phyloP scores from a whole-genome alignment of 2,329 filamentous ascomycete genomes.

The Onygenales sp. region DNA sequence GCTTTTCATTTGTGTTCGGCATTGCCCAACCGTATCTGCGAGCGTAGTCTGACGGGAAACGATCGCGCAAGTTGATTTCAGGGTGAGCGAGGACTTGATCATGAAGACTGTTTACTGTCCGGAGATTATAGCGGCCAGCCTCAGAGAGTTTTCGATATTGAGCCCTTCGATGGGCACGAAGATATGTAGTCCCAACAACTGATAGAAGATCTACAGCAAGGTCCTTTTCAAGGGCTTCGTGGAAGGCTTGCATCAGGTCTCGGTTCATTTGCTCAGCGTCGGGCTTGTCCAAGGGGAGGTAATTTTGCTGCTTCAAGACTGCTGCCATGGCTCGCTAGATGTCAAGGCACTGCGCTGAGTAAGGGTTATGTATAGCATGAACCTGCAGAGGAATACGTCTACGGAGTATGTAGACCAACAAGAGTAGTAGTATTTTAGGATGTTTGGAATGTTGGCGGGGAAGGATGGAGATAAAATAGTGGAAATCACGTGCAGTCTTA shows the following conservation, averaged over 20 bases:
- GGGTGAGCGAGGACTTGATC: background rate
- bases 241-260: constrained; percentile 13
- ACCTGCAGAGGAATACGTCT: too few relatives aligned
- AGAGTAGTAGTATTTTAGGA: too few relatives aligned
- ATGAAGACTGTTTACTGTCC: constrained; percentile 1
- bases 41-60: constrained; percentile 1
- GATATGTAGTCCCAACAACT: constrained; percentile 12
- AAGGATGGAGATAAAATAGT: too few relatives aligned
- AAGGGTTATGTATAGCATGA: too few relatives aligned
- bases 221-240: constrained; percentile 11
- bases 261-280: constrained; percentile 13
- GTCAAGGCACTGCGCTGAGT: too few relatives aligned
- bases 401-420: too few relatives aligned
- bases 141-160: constrained; percentile 4
- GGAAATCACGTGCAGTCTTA: too few relatives aligned
- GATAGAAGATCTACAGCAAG: constrained; percentile 15
- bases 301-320: background rate
- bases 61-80: background rate
- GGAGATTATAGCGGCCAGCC: background rate
- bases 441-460: too few relatives aligned
- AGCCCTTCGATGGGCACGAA: constrained; percentile 8
- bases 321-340: background rate
- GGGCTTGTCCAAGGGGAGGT: background rate
- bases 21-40: constrained; percentile 2
- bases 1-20: background rate